Conservation (phyloP, 371 early-diverging fungal species). For the Rhizopus sp. region DNA sequence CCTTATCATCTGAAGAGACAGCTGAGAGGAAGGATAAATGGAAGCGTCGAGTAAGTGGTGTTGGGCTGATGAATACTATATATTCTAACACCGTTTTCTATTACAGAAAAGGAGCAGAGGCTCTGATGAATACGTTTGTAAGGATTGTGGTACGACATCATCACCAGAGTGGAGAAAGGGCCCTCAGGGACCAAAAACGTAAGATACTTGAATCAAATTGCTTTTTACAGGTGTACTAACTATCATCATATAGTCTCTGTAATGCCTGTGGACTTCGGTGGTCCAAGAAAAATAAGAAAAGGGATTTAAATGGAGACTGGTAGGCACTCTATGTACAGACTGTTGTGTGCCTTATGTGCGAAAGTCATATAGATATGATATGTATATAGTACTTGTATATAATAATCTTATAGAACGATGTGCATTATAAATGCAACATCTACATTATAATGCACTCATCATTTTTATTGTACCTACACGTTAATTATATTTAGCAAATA, state of each 20-base stretch:
- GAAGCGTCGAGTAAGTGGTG: conserved; percentile 22
- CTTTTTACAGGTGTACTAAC: neutral
- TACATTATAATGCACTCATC: neutral
- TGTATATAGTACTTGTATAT: neutral
- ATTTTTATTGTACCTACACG: neutral
- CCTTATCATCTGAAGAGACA: conserved; percentile 1
- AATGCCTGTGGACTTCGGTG: conserved; percentile 56
- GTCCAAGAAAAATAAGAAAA: conserved; percentile 27
- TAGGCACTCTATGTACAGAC: neutral
- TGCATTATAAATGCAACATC: conserved; percentile 1
- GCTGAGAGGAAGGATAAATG: conserved; percentile 23
- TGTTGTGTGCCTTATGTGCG: neutral
- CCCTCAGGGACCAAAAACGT: conserved; percentile 69
- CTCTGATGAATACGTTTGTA: conserved; percentile 40
- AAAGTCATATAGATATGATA: neutral
- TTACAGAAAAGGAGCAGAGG: conserved; percentile 13
- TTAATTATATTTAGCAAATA: neutral
- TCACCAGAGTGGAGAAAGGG: conserved; percentile 86
- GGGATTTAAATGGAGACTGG: conserved; percentile 3
- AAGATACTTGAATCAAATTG: conserved; percentile 14
- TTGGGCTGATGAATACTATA: neutral
- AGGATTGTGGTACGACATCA: conserved; percentile 71
- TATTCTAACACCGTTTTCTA: neutral
- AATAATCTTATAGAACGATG: neutral
- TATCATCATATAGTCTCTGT: conserved; percentile 35